These are phyloP conservation scores for Penicillium macrosclerotiorum DNA, from an alignment of 495 filamentous ascomycete species.

Conservation along the genomic window DNA sequence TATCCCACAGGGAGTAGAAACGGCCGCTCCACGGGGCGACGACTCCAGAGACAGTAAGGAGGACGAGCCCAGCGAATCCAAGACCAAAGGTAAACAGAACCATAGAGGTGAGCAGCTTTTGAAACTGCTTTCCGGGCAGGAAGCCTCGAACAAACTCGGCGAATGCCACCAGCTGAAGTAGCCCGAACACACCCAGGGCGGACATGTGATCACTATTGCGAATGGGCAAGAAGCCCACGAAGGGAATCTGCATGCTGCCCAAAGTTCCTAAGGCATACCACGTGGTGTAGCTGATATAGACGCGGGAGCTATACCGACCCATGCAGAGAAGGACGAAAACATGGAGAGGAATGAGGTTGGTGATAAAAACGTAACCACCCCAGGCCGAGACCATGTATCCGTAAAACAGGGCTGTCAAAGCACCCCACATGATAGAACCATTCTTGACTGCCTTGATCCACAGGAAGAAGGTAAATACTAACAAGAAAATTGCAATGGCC, in stretches of 20 bases:
- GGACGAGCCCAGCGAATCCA: slow-evolving; percentile 69
- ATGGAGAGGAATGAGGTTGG: slow-evolving; percentile 93
- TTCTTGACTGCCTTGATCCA: slow-evolving; percentile 99
- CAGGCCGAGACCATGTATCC: slow-evolving; percentile 99
- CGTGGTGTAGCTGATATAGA: slow-evolving; percentile 95
- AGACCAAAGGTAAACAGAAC: slow-evolving; percentile 75
- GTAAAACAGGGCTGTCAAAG: slow-evolving; percentile 92
- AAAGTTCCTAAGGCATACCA: slow-evolving; percentile 98
- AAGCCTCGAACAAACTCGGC: slow-evolving; percentile 86
- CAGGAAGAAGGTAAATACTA: slow-evolving; percentile 98
- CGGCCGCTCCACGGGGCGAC: slow-evolving; percentile 98
- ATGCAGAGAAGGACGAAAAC: slow-evolving; percentile 94
- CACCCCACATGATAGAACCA: slow-evolving; percentile 94
- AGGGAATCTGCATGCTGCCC: slow-evolving; percentile 99
- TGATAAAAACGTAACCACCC: slow-evolving; percentile 99
- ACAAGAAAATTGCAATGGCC: slow-evolving; percentile 97
- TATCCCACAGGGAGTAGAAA: slow-evolving; percentile 99
- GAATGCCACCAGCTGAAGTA: slow-evolving; percentile 91
- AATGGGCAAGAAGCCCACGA: slow-evolving; percentile 95
- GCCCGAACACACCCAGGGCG: slow-evolving; percentile 91
- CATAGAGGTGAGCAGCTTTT: slow-evolving; percentile 74
- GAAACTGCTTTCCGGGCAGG: slow-evolving; percentile 90
- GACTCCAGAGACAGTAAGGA: slow-evolving; percentile 80
- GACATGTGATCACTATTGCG: slow-evolving; percentile 99
- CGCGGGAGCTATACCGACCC: slow-evolving; percentile 89